Evolutionary conservation across 1,139 yeast genomes (phyloP).

Genomic region (Pichia sp.): DNA sequence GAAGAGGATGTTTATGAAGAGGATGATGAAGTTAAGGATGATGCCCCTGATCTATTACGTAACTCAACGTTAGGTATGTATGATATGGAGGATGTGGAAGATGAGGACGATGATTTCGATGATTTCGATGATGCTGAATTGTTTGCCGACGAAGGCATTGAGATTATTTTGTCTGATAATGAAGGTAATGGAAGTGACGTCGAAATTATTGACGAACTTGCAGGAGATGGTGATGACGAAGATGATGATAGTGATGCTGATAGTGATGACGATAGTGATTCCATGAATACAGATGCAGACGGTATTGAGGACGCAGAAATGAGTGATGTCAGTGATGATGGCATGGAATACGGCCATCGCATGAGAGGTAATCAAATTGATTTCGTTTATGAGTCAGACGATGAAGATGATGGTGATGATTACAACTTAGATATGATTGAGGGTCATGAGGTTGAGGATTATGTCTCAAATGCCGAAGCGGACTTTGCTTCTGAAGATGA

Average conservation of each 20-base stretch:
- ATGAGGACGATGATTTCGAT: slow-evolving; percentile 39
- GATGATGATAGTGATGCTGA: slow-evolving; percentile 23
- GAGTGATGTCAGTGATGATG: slow-evolving; percentile 2
- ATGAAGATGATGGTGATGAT: slow-evolving; percentile 1
- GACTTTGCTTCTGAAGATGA: slow-evolving; percentile 5
- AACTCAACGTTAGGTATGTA: slow-evolving; percentile 94
- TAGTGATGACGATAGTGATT: slow-evolving; percentile 52
- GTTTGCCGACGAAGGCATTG: slow-evolving; percentile 16
- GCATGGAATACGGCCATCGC: slow-evolving; percentile 1
- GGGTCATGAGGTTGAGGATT: slow-evolving; percentile 16
- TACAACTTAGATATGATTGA: slow-evolving; percentile 17
- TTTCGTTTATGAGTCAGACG: slow-evolving; percentile 10
- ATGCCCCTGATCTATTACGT: slow-evolving; percentile 74
- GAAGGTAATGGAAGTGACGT: slow-evolving; percentile 40
- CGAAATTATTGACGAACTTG: slow-evolving; percentile 11
- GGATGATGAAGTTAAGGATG: slow-evolving; percentile 48
- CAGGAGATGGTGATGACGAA: slow-evolving; percentile 40
- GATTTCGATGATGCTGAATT: slow-evolving; percentile 32
- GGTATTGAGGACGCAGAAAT: slow-evolving; percentile 25
- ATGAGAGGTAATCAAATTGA: slow-evolving; percentile 7
- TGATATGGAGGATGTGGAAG: slow-evolving; percentile 71
- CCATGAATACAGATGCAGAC: slow-evolving; percentile 10
- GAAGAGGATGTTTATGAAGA: slow-evolving; percentile 61
- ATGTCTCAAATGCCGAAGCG: slow-evolving; percentile 9
- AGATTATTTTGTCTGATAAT: slow-evolving; percentile 36